Base-by-base conservation (phyloP, 2,329 filamentous ascomycete species). In the Pseudogymnoascus sp. region DNA sequence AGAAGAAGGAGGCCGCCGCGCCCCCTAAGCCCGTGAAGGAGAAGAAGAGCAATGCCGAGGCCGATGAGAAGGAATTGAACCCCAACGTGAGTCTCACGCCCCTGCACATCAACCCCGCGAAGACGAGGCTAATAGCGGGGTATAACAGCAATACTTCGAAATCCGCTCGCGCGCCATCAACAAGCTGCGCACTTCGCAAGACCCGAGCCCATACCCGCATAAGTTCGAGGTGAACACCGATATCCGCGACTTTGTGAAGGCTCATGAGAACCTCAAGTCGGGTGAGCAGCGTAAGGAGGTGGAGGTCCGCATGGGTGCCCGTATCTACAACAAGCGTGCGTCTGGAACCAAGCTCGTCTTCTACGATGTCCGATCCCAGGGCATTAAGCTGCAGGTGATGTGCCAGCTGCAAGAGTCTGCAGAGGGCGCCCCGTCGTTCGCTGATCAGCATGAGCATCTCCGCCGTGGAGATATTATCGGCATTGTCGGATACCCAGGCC, bases 381-480 rank as follows among this genome's bases (percentile, higher is more conserved):
- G 89, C 64, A 81, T 85, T 69, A 89, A 90, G 76, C 82, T 96
- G 57, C 96, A 99, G 80, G 86, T 97, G 67, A 91, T 97, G 82
- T 96, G 91, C 74, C 92, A 97, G 77, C 84, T 89, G 53, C 88
- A 96, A 72, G 85, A 96, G 71, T 84, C 87, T 64, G 83, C 83
- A 64, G 85, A 88, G 69, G 83, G 83, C 60, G 82, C 84, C 19
- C 75, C 79, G 23, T 76, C 87, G 7, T 99, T 97, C 71, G 89
- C 90, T 70, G 85, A 90, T 65, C 93, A 97, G 79, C 95, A 99
- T 74, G 88, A 96, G 71, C 83, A 90, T 75, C 83, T 99, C 65
- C 87, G 93, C 69, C 83, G 93, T 76, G 96, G 95, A 75, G 96
- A 99, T 76, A 90, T 96, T 69, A 89, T 99, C 71, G 95, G 93